A percentile compares a stretch with the other conserved stretches of the same genome.
These are phyloP conservation scores for Termitomyces sp. DNA, from an alignment of 768 basidiomycete species.

Conservation along the genomic window DNA sequence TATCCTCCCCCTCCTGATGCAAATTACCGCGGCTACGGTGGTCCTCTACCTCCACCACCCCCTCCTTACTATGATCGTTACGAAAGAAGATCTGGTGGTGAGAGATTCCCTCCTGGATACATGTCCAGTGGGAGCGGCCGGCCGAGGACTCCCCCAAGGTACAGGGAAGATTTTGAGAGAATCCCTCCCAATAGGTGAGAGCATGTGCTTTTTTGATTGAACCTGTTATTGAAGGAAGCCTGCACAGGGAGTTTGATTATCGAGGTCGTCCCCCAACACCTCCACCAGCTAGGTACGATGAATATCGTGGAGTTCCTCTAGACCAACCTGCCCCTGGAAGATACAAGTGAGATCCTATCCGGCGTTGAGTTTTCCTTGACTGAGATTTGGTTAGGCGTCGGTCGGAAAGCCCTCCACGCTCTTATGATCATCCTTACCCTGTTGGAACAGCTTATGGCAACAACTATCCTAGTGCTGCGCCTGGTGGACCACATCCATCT, in stretches of 20 bases:
- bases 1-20: constrained; percentile 52
- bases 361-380: not conserved
- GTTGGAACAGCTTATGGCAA: constrained; percentile 37
- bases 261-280: constrained; percentile 53
- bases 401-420: constrained; percentile 63
- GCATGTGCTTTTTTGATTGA: no score
- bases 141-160: constrained; percentile 54
- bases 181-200: constrained; percentile 50
- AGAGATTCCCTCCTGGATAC: constrained; percentile 40
- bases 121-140: constrained; percentile 51
- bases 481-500: constrained; percentile 31
- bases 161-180: constrained; percentile 65
- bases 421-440: constrained; percentile 50
- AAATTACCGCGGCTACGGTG: constrained; percentile 49
- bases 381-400: constrained; percentile 46
- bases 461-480: constrained; percentile 44
- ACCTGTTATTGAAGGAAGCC: not conserved
- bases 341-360: constrained; percentile 34
- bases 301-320: constrained; percentile 47
- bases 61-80: constrained; percentile 59
- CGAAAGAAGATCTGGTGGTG: constrained; percentile 52
- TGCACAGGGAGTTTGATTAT: constrained; percentile 53
- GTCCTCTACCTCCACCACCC: constrained; percentile 42
- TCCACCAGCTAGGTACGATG: constrained; percentile 48
- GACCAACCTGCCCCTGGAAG: constrained; percentile 41